Base-by-base conservation (phyloP, 2,329 filamentous ascomycete genomes). In the Aspergillus tubingensis region DNA sequence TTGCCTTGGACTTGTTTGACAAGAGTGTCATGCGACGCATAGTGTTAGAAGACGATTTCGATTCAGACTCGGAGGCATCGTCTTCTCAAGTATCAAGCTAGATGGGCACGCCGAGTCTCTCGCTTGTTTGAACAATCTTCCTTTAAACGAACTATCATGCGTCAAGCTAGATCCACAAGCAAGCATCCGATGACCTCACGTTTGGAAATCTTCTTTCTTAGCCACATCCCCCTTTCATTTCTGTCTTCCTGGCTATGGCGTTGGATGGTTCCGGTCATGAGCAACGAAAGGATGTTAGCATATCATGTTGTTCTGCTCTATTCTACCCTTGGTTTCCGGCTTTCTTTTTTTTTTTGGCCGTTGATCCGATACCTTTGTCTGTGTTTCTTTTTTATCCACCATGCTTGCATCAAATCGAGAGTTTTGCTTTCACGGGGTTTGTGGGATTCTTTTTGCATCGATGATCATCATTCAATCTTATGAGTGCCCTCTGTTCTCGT, bases 1-100 rank as follows among this genome's bases (percentile, higher is more conserved):
- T 96, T 77, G 90, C 96, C 38, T 88, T 98, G 61, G 95, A 98
- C 72, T 79, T 99, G 21, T 99, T 99, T 70, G 94, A 98, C 71
- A 95, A 94, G 77, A 88, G 86, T 61, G 91, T 98, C 47, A 83
- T 98, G 77, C 84, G 92, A 64, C 86, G 87, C 65, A 91, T 97
- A 62, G 90, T 99, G 11, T 88, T 96, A 60, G 88, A 90, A 54
- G 89, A 91, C 68, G 89, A 90, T 19, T 79, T 79, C 11, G 76
- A 76, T 39, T 59, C 62, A 5, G 73, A 76, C 36, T 75, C 71
- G 1, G 75, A 75, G 30, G 68, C 67, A 1, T 68, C 68, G 27
- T 74, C 68, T 3, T 75, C 70, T 21, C 60, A 68, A 59, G 67
- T 59, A 39, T 68, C 67, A n/a, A 59, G 54, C 25, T 68, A 60